phyloP scores from a whole-genome alignment of 2,329 filamentous ascomycete genomes.

The Colletotrichum chlorophyti region DNA sequence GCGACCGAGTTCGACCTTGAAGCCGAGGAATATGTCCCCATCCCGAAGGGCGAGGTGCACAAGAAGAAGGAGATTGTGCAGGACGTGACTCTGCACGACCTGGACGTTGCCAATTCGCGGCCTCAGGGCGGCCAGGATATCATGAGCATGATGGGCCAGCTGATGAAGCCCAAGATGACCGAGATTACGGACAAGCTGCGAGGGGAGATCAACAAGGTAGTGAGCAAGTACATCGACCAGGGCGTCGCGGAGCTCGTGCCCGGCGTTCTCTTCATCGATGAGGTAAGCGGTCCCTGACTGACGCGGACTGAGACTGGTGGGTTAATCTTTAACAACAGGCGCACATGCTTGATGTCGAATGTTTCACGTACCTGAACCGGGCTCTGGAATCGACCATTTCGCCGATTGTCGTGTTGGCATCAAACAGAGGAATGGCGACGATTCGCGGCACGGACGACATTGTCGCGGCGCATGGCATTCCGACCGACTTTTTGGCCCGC shows the following conservation, averaged over 20 bases:
- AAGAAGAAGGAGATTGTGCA: constrained; percentile 99
- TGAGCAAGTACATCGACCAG: constrained; percentile 98
- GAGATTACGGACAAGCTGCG: constrained; percentile 98
- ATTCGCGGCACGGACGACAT: constrained; percentile 87
- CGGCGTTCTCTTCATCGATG: constrained; percentile 97
- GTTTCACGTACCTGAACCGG: constrained; percentile 98
- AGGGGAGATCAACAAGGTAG: constrained; percentile 97
- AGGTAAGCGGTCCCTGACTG: constrained; percentile 62
- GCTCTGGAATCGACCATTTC: constrained; percentile 95
- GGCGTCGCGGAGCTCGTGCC: constrained; percentile 98
- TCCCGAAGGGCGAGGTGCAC: constrained; percentile 98
- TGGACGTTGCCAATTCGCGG: constrained; percentile 93
- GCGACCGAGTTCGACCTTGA: constrained; percentile 98
- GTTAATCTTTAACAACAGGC: constrained; percentile 62
- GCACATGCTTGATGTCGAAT: constrained; percentile 99
- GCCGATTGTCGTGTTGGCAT: constrained; percentile 96
- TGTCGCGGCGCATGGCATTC: constrained; percentile 89
- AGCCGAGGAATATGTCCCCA: constrained; percentile 98
- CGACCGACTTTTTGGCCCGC: constrained; percentile 89
- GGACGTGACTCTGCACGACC: constrained; percentile 94
- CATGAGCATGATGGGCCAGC: constrained; percentile 99
- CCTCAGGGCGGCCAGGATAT: constrained; percentile 98
- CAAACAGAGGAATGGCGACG: constrained; percentile 92
- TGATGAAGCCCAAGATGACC: constrained; percentile 99
- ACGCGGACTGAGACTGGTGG: constrained; percentile 19